Evolutionary conservation across 2,329 filamentous ascomycete species (phyloP).

Genomic region (Gaeumannomyces tritici): DNA sequence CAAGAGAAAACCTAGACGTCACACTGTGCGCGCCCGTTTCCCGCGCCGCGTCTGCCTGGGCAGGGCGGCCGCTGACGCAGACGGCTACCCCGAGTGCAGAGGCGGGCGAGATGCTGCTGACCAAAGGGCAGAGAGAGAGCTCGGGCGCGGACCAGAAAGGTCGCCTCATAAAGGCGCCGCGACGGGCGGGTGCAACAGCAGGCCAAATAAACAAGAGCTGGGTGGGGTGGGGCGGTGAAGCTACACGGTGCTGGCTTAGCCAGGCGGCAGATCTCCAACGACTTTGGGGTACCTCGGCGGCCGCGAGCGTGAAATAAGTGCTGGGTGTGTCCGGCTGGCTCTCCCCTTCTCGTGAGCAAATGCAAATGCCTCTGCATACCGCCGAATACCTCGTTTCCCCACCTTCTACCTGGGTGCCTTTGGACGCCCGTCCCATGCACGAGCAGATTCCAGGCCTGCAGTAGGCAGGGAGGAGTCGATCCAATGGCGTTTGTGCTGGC

Average conservation of each 20-base stretch:
- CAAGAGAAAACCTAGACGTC: background rate
- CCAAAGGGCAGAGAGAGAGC: too few relatives aligned
- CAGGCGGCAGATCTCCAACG: background rate
- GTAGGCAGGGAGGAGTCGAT: background rate
- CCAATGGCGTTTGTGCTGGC: too few relatives aligned
- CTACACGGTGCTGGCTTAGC: background rate
- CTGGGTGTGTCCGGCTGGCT: background rate
- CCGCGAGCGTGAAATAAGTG: background rate
- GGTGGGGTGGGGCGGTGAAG: background rate
- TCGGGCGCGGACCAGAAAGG: background rate
- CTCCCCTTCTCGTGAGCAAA: background rate
- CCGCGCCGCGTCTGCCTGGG: background rate
- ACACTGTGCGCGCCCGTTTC: background rate
- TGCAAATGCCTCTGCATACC: background rate
- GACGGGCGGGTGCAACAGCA: background rate
- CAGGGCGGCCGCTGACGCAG: background rate
- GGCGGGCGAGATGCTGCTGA: background rate
- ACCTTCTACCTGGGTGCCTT: background rate
- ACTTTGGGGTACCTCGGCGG: background rate
- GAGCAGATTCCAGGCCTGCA: background rate
- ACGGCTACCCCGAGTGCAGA: background rate
- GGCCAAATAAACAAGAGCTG: background rate
- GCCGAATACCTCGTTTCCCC: background rate
- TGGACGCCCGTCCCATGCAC: too few relatives aligned
- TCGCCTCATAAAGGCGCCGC: background rate